Conservation (phyloP, 2,329 filamentous ascomycete species). For the Botrytis medusae region DNA sequence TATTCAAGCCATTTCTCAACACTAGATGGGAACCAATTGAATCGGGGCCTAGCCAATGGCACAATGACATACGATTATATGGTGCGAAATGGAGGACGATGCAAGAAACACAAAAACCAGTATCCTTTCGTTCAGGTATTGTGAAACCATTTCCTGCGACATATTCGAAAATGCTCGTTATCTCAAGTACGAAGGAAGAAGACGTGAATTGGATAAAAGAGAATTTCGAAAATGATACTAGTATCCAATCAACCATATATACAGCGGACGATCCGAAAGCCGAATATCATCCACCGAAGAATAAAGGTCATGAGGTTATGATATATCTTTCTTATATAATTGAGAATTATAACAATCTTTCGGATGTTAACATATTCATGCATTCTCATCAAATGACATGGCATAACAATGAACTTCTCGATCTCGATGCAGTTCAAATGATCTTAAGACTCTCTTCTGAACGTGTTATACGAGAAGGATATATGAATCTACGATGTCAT, state of each 20-base stretch:
- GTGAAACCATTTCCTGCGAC: neutral
- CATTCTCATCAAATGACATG: slow-evolving; percentile 50
- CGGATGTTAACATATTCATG: slow-evolving; percentile 38
- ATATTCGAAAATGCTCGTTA: slow-evolving; percentile 17
- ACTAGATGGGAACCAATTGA: neutral
- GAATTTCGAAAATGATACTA: neutral
- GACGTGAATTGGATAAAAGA: slow-evolving; percentile 10
- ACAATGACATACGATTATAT: neutral
- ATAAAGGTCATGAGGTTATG: slow-evolving; percentile 42
- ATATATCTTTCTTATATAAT: slow-evolving; percentile 56
- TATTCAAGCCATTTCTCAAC: neutral
- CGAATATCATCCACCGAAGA: slow-evolving; percentile 49
- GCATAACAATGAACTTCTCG: slow-evolving; percentile 36
- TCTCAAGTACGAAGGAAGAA: slow-evolving; percentile 8
- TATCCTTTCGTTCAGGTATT: neutral
- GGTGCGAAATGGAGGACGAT: neutral
- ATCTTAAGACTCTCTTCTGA: slow-evolving; percentile 32
- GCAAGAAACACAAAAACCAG: neutral
- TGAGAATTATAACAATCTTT: slow-evolving; percentile 58
- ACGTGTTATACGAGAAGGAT: slow-evolving; percentile 52
- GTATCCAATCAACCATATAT: slow-evolving; percentile 27
- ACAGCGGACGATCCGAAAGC: slow-evolving; percentile 33
- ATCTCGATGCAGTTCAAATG: slow-evolving; percentile 41
- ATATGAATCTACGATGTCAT: slow-evolving; percentile 61
- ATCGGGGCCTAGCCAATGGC: neutral